Evolutionary conservation across 176 grass and related monocot species (phyloP).

Genomic region (Oryza glaberrima): DNA sequence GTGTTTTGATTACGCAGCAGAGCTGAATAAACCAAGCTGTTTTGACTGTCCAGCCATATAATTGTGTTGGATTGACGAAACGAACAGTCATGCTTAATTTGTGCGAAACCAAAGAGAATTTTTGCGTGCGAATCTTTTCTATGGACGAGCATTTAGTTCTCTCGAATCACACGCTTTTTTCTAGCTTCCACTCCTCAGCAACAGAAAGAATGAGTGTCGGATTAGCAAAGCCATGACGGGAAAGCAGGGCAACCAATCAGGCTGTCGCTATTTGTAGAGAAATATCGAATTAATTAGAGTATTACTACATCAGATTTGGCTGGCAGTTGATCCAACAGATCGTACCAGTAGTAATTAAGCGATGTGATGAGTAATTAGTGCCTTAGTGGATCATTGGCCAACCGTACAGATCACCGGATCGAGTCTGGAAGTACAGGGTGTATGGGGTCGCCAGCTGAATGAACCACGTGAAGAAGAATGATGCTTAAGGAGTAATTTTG

Average conservation of each 20-base stretch:
- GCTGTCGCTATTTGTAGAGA: no score
- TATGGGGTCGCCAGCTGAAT: background rate
- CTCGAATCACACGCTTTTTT: background rate
- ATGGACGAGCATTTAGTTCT: background rate
- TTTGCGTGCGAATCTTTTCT: background rate
- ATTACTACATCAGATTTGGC: background rate
- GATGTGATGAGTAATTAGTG: background rate
- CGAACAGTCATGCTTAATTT: no score
- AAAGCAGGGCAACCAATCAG: background rate
- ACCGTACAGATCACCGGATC: background rate
- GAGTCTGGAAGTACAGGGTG: background rate
- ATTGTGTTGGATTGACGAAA: no score
- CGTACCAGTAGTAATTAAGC: background rate
- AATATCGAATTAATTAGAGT: background rate
- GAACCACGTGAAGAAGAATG: slow-evolving; percentile 11
- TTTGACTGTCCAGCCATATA: no score
- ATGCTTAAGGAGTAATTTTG: background rate
- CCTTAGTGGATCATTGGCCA: background rate
- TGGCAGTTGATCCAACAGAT: background rate
- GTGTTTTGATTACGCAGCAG: no score
- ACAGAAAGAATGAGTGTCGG: background rate
- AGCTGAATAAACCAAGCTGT: no score
- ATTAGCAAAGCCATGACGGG: background rate
- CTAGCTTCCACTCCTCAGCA: background rate
- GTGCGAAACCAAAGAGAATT: no score